Evolutionary conservation across 2,329 filamentous ascomycete species (phyloP), one percentile per base, ranked within the genome.

Genomic region (Fusarium buharicum): DNA sequence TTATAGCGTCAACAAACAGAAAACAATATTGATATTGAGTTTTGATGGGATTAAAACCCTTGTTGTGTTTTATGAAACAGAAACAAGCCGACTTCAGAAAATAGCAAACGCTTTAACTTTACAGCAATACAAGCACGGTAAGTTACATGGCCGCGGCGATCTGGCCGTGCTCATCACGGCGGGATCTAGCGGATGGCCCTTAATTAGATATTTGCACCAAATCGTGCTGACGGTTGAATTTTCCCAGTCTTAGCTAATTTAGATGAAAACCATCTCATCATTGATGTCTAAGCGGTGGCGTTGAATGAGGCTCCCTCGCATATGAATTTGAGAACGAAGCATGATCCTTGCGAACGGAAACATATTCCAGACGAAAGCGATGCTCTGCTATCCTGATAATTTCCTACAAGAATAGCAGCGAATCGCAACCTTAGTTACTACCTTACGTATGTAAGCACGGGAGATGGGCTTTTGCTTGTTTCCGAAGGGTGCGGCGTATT

Each of bases 51-150:
- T 64, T 30, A 47, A 31, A 18, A 22, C 28, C 14, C 39, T 48
- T 40, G 37, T 57, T 48, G 44, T 20, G 56, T 62, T 64, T 65
- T 61, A 65, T 59, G 61, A 65, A 49, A 49, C 57, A 64, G 57
- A 62, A 50, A 58, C 61, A 55, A 55, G 62, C 57, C 46, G 44
- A 46, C 38, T 41, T 34, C 48, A 20, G 37, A 45, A 27, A 47
- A 43, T 30, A 52, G 33, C 11, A 62, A 50, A 63, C 33, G 59
- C 38, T 49, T 59, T 16, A 44, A 34, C 28, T 30, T 41, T 59
- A 41, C 41, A 43, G 41, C 45, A 36, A n/a, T 22, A 11, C 11
- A 28, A 10, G 27, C 27, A 28, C 8, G 8, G 5, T 37, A 31
- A 43, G 39, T 47, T 54, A 22, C 20, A 22, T 55, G 58, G 31